A percentile compares a stretch with the other conserved stretches of the same genome.
phyloP scores from a whole-genome alignment of 1,139 yeast genomes.

The Taphrina flavorubra region DNA sequence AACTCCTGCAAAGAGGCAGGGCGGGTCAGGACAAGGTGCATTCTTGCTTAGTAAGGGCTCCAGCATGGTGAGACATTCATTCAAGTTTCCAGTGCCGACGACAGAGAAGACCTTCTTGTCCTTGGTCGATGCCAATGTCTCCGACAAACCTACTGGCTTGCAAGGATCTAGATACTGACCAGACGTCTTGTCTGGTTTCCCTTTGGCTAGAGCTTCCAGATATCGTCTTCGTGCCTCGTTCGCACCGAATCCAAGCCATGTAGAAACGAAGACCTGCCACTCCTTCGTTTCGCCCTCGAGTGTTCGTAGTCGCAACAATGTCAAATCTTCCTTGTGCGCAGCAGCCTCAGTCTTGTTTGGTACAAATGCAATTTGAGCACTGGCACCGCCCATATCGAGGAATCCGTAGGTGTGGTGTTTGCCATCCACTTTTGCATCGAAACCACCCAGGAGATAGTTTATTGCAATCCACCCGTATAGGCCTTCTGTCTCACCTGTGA shows the following conservation, averaged over 20 bases:
- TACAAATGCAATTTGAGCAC: slow-evolving; percentile 80
- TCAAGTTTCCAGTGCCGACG: slow-evolving; percentile 66
- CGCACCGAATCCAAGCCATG: slow-evolving; percentile 79
- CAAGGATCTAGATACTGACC: slow-evolving; percentile 62
- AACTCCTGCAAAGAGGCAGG: slow-evolving; percentile 53
- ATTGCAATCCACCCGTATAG: slow-evolving; percentile 81
- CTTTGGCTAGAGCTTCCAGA: slow-evolving; percentile 49
- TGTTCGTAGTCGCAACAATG: slow-evolving; percentile 59
- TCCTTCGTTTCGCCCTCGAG: slow-evolving; percentile 53
- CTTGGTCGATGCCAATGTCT: slow-evolving; percentile 42
- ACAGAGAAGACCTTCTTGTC: neutral
- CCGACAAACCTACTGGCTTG: slow-evolving; percentile 57
- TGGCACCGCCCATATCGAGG: slow-evolving; percentile 87
- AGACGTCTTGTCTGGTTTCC: slow-evolving; percentile 19
- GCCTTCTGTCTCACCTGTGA: slow-evolving; percentile 81
- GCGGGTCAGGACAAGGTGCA: slow-evolving; percentile 55
- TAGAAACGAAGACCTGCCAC: slow-evolving; percentile 68
- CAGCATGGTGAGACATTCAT: slow-evolving; percentile 60
- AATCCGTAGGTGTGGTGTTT: slow-evolving; percentile 71
- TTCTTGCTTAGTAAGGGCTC: slow-evolving; percentile 61
- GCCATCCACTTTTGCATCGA: slow-evolving; percentile 59
- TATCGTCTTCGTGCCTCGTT: slow-evolving; percentile 67
- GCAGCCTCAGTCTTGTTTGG: slow-evolving; percentile 65
- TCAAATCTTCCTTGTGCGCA: slow-evolving; percentile 63
- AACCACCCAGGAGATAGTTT: slow-evolving; percentile 68